Base-by-base conservation (phyloP, 1,284 basidiomycete species). In the Xerocomus amazonicus region DNA sequence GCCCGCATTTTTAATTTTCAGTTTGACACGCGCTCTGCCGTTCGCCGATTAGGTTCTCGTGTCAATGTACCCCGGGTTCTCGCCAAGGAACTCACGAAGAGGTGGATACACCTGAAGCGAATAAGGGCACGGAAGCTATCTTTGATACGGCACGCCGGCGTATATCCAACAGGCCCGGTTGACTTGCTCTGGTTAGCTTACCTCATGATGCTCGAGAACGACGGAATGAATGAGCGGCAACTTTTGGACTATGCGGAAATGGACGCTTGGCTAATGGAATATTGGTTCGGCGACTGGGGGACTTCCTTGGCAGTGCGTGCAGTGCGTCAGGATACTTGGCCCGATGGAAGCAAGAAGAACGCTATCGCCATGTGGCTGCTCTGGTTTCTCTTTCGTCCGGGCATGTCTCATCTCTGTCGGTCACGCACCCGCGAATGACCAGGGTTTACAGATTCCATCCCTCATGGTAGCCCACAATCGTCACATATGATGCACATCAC, bases 131-230 rank as follows among this genome's bases (percentile, higher is more conserved):
- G 71, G 43, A 54, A 67, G 16, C 72, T 75, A 56, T 64, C 67
- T 44, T 60, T 63, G 67, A 48, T 69, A 59, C 52, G 40, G 37
- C 43, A 52, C 55, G 9, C 59, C 60, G 54, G 56, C 58, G 23
- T 49, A 49, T 39, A 68, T 29, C 55, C 61, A 26, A 58, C 58
- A 2, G 33, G 7, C 14, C 58, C 70, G 28, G 59, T 63, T 45
- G 71, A 72, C 13, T 69, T 84, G 38, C 74, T 92, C 3, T 87
- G 83, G 74, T 75, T 78, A 13, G 74, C 82, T 2, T 92, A 87
- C 63, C 67, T 90, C 48, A 81, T 92, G 80, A 73, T 90, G 68
- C 68, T 85, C 39, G 91, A 94, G 70, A 88, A 90, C 63, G 84
- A 91, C 48, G 88, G 85, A 33, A 84, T 81, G 66, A 94, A 94